phyloP scores from a whole-genome alignment of 192 early-diverging fungal species.

The Podila clonocystis region DNA sequence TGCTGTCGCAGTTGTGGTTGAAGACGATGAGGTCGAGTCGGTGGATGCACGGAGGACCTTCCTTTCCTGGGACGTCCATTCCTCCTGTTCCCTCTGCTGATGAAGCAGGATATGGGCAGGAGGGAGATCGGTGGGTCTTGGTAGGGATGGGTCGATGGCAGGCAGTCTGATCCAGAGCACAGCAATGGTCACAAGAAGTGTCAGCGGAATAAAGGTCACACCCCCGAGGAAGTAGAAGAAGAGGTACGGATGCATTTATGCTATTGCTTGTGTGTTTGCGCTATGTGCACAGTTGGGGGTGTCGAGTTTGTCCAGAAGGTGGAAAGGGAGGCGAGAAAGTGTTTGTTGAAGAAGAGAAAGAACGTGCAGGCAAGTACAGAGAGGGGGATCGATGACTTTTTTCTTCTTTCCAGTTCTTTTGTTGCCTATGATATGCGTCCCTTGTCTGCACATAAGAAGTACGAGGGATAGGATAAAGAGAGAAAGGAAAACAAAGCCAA shows the following conservation, averaged over 20 bases:
- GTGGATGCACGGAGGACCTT: not conserved
- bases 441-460: not conserved
- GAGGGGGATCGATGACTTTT: not conserved
- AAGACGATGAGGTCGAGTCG: constrained; percentile 8
- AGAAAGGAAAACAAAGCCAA: not conserved
- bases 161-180: constrained; percentile 39
- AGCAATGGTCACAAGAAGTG: constrained; percentile 20
- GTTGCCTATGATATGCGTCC: too few relatives aligned
- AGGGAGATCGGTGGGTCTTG: constrained; percentile 34
- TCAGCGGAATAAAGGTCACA: constrained; percentile 53
- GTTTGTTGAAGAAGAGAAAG: not conserved
- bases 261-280: not conserved
- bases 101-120: constrained; percentile 16
- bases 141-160: constrained; percentile 22
- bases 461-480: too few relatives aligned
- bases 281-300: not conserved
- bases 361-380: too few relatives aligned
- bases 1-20: constrained; percentile 3
- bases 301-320: not conserved
- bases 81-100: constrained; percentile 3
- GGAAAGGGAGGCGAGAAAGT: not conserved
- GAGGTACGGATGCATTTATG: constrained; percentile 43
- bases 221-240: constrained; percentile 58
- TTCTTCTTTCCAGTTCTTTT: not conserved
- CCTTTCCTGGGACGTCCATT: too few relatives aligned